Evolutionary conservation across 306 rosid genomes (phyloP).

Genomic region (Lathyrus oleraceus): DNA sequence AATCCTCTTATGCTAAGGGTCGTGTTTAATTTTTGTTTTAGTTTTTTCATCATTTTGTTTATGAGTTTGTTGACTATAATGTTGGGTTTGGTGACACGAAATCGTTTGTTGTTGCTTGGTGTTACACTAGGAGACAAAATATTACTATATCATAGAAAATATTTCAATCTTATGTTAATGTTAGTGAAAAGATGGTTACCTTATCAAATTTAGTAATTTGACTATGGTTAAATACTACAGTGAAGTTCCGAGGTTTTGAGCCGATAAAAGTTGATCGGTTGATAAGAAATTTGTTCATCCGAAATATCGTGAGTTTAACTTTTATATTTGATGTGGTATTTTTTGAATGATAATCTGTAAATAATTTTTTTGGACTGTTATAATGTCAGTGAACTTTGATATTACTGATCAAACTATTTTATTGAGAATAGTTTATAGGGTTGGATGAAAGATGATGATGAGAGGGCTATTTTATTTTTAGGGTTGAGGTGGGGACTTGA

Average conservation of each 20-base stretch:
- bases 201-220: not conserved
- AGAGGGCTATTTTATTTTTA: not conserved
- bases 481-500: not conserved
- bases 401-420: not conserved
- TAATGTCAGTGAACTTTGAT: no score
- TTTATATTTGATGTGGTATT: no score
- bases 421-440: not conserved
- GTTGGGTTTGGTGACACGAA: not conserved
- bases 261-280: no score
- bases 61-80: constrained; percentile 27
- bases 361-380: no score
- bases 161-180: not conserved
- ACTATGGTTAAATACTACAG: not conserved
- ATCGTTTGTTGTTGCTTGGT: not conserved
- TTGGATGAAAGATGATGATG: not conserved
- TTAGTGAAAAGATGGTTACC: not conserved
- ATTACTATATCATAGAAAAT: not conserved
- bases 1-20: not conserved
- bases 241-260: not conserved
- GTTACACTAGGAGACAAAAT: constrained; percentile 6
- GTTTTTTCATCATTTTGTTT: constrained; percentile 33
- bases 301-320: no score
- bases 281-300: no score
- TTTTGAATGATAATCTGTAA: no score
- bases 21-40: constrained; percentile 33